These are phyloP conservation scores for Ganoderma boninense DNA, from an alignment of 1,284 basidiomycete genomes.

Conservation along the genomic window DNA sequence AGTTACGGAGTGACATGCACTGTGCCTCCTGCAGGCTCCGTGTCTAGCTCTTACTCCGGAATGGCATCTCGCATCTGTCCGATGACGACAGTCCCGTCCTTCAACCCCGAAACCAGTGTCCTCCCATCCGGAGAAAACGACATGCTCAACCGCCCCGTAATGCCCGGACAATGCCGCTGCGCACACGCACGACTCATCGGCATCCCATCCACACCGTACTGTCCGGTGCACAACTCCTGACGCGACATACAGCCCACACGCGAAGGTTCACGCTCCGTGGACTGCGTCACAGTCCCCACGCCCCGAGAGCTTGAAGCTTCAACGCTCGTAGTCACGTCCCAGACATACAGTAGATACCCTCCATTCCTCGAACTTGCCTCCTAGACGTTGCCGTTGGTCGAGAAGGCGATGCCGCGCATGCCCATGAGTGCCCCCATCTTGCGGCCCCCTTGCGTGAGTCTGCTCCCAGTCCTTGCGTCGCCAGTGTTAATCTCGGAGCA, in stretches of 20 bases:
- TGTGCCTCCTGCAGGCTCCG: too few species aligned
- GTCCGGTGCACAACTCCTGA: not conserved
- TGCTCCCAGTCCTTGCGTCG: not conserved
- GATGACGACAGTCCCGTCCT: not conserved
- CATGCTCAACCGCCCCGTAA: not conserved
- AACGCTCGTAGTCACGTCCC: not conserved
- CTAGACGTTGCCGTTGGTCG: not conserved
- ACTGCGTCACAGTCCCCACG: too few species aligned
- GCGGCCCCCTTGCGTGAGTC: too few species aligned
- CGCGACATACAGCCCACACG: not conserved
- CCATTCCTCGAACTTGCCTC: not conserved
- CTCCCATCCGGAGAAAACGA: slow-evolving; percentile 1
- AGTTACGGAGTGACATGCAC: too few species aligned
- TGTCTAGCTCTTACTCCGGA: not conserved
- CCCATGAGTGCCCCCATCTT: not conserved
- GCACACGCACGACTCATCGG: too few species aligned
- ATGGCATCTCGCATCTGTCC: not conserved
- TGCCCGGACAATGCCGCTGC: too few species aligned
- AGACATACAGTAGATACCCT: too few species aligned
- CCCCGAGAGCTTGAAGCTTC: too few species aligned
- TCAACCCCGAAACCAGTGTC: not conserved
- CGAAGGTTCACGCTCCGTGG: too few species aligned
- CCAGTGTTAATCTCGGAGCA: too few species aligned
- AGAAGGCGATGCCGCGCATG: not conserved
- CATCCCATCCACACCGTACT: too few species aligned